These are phyloP conservation scores for Fusarium vanettenii DNA, from an alignment of 2,329 filamentous ascomycete genomes.

Conservation along the genomic window DNA sequence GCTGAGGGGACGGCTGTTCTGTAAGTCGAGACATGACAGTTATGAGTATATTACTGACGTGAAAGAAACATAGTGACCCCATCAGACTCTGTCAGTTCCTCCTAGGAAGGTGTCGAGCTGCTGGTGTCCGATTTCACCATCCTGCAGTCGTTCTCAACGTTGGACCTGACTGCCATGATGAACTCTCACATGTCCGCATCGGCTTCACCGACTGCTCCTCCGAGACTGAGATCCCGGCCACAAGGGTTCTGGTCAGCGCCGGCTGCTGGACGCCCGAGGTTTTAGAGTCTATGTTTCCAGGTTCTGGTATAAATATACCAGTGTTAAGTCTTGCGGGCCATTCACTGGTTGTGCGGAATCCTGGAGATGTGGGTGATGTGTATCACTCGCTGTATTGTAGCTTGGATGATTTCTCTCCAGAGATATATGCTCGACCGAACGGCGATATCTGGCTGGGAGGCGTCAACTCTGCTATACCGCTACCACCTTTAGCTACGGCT, in stretches of 20 bases:
- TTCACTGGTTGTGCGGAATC: constrained; percentile 74
- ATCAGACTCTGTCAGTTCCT: constrained; percentile 74
- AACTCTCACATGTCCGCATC: constrained; percentile 65
- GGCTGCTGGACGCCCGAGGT: constrained; percentile 78
- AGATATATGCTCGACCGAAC: constrained; percentile 75
- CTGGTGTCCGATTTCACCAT: constrained; percentile 74
- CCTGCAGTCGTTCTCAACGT: constrained; percentile 68
- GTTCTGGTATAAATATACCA: constrained; percentile 63
- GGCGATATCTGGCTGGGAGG: constrained; percentile 81
- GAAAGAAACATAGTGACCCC: constrained; percentile 66
- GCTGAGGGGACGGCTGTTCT: constrained; percentile 73
- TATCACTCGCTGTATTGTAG: constrained; percentile 79
- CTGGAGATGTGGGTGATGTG: constrained; percentile 56
- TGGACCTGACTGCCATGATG: constrained; percentile 59
- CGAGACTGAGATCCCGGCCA: constrained; percentile 69
- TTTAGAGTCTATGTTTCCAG: constrained; percentile 73
- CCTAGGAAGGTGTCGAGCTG: constrained; percentile 64
- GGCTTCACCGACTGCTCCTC: constrained; percentile 55
- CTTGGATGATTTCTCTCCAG: constrained; percentile 72
- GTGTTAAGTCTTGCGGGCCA: constrained; percentile 72
- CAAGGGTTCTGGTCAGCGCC: constrained; percentile 72
- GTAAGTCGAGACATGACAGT: constrained; percentile 53
- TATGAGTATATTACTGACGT: constrained; percentile 5
- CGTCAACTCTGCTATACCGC: constrained; percentile 71
- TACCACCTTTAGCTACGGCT: constrained; percentile 61